Base-by-base conservation (phyloP, 805 yeast species). In the Danielozyma ontarioensis region DNA sequence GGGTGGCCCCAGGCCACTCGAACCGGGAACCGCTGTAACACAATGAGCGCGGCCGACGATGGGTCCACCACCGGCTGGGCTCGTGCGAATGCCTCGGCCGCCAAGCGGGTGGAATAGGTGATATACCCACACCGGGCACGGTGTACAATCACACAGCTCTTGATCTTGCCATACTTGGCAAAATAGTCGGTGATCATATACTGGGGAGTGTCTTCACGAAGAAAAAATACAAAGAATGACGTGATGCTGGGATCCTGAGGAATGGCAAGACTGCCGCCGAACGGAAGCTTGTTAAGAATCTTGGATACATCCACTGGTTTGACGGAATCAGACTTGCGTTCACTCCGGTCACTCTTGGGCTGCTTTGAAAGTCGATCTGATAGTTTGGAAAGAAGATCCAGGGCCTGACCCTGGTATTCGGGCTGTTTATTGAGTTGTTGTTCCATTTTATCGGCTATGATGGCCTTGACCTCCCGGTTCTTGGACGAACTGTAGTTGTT, bases 211-310 rank as follows among this genome's bases (percentile, higher is more conserved):
- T 77, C 76, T 3, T 76, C 74, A 38, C 73, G 79, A 13, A 86
- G 64, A 2, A 96, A 96, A 57, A 80, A 84, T 13, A 88, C 50
- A 51, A 88, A 87, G 33, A 87, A 72, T 0, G 88, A 71, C 33
- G 66, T 70, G n/a, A 74, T 48, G 0, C 55, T 45, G 3, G 49
- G 38, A 33, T 71, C 70, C 0, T 80, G 64, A 0, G 64, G 56
- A 2, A 39, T 16, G 4, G 35, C 45, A 7, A 80, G 50, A n/a
- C 71, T 66, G 1, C 83, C 85, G 27, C 75, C 76, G 36, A 83
- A 69, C 0, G 95, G 95, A n/a, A 87, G 59, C 42, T 72, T 74
- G 16, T 76, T 57, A 22, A 80, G 59, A 0, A 79, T 44, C 47
- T 71, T 74, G 6, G 74, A 50, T 1, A 81, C 59, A 27, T 79